Base-by-base conservation (phyloP, 441 rosid genomes). In the Euphorbia schlechtendalii region DNA sequence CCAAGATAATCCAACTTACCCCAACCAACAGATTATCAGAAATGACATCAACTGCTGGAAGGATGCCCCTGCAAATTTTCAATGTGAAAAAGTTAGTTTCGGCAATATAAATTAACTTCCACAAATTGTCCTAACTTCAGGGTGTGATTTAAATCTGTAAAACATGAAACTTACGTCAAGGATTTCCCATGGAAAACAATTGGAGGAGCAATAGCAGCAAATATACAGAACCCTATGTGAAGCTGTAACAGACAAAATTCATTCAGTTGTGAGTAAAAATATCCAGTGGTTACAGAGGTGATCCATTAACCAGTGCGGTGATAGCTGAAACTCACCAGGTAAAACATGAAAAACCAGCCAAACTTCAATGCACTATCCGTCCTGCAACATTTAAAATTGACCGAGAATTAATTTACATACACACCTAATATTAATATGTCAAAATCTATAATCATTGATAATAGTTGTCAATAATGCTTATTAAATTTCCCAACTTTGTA, bases 121-220 rank as follows among this genome's bases (percentile, higher is more conserved):
- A 65, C 1, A 12, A 66, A 10, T 15, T 28, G 18, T 0, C 20
- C 20, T 2, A 18, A 43, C 20, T 18, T 13, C 20, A 3, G 8
- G 25, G 7, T 18, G 18, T 7, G 13, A 46, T 55, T 43, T 54
- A 61, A 41, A 49, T 55, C 15, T 40, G 25, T 64, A 63, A 3
- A 49, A 40, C 10, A 18, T 6, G 45, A 73, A 66, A 75, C 98
- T 88, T 90, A 93, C 97, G 98, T 84, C 71, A 93, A 74, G 68
- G 98, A 93, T 66, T 83, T 75, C 70, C 98, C 98, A 34, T 81
- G 91, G 78, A 93, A 93, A 72, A 93, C 80, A 69, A 93, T 53
- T 8, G 98, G 98, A 65, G 98, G 98, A 71, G 97, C 97, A 74
- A 93, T 84, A 59, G 98, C 92, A 21, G 98, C 96, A 79, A 93